These are phyloP conservation scores for Xylaria nigripes DNA, from an alignment of 495 filamentous ascomycete species.

Conservation along the genomic window DNA sequence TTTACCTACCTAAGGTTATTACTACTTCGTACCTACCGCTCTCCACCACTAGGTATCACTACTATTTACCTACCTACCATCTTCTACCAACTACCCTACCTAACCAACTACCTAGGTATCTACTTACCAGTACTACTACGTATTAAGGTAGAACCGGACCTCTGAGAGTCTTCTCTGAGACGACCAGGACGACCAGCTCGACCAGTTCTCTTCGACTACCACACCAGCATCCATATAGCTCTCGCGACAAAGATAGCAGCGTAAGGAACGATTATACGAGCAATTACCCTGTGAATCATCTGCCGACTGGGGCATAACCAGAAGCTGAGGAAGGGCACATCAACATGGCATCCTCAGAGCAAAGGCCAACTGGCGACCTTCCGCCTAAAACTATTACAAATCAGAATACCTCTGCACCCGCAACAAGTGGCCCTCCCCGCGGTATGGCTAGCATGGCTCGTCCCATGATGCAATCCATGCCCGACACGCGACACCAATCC, in stretches of 20 bases:
- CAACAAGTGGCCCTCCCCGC: slow-evolving; percentile 15
- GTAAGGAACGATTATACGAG: neutral
- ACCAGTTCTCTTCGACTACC: neutral
- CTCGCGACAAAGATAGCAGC: neutral
- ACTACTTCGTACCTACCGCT: no score
- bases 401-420: slow-evolving; percentile 13
- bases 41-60: no score
- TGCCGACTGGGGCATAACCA: slow-evolving; percentile 2
- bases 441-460: slow-evolving; percentile 38
- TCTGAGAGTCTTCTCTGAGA: no score
- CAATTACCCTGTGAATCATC: neutral
- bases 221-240: neutral
- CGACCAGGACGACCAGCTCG: no score
- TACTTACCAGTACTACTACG: no score
- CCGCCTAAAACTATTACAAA: slow-evolving; percentile 30
- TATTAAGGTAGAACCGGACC: no score
- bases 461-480: slow-evolving; percentile 69
- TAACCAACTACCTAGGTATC: no score
- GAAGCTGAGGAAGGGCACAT: slow-evolving; percentile 10
- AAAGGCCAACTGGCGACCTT: slow-evolving; percentile 17
- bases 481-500: slow-evolving; percentile 79
- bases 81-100: no score
- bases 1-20: no score
- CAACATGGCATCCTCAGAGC: slow-evolving; percentile 32
- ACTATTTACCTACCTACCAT: no score